Evolutionary conservation across 78 protist genomes (phyloP).

Genomic region (Planoprotostelium fungivorum): DNA sequence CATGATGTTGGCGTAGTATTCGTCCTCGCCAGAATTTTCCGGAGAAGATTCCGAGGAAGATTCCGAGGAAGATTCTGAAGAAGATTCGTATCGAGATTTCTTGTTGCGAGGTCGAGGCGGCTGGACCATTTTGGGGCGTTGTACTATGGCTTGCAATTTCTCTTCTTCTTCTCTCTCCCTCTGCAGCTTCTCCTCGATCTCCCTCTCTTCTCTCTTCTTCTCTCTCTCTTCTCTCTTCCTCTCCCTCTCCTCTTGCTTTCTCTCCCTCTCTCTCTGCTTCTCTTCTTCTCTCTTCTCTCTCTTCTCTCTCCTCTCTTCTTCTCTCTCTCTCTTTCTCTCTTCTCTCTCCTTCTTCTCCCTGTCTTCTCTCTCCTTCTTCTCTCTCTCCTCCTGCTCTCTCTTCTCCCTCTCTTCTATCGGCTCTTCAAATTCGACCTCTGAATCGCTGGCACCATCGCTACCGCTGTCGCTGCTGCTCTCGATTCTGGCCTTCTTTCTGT

Average conservation of each 20-base stretch:
- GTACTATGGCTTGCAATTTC: neutral
- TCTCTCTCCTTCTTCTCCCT: neutral
- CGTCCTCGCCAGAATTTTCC: slow-evolving; percentile 31
- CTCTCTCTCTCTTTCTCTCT: slow-evolving; percentile 3
- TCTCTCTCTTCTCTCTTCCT: neutral
- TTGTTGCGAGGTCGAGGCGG: neutral
- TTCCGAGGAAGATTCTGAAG: too few relatives aligned
- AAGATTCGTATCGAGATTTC: neutral
- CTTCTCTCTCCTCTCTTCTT: neutral
- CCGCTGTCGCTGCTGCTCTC: too few relatives aligned
- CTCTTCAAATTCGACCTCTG: neutral
- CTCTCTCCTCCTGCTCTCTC: too few relatives aligned
- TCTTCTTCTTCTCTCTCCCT: neutral
- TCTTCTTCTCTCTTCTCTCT: neutral
- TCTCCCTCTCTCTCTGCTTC: neutral
- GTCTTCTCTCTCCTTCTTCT: neutral
- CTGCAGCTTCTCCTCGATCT: neutral
- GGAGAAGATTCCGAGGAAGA: too few relatives aligned
- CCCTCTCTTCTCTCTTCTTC: slow-evolving; percentile 6
- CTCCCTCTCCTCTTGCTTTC: neutral
- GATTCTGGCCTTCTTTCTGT: too few relatives aligned
- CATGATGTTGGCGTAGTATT: slow-evolving; percentile 6
- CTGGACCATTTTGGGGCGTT: neutral
- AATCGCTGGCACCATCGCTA: slow-evolving; percentile 2
- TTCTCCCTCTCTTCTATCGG: neutral